Conservation (phyloP, 2,329 filamentous ascomycete species). For the Ascocoryne sarcoides region DNA sequence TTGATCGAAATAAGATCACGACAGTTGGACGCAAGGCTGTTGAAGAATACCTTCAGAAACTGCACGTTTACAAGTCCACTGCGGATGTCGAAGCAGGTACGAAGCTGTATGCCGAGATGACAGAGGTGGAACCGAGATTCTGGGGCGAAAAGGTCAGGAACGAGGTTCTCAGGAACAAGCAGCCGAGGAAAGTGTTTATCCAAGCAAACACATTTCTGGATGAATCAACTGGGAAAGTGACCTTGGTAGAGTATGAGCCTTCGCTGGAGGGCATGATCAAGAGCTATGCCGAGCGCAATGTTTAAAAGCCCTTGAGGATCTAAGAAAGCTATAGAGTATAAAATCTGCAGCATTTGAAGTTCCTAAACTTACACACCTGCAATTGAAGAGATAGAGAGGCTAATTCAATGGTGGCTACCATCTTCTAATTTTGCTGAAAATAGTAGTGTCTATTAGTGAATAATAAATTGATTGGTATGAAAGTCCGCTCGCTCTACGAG, state of each 20-base stretch:
- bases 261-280: conserved; percentile 72
- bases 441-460: too few relatives aligned
- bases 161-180: conserved; percentile 66
- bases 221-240: conserved; percentile 58
- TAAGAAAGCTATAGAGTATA: too few relatives aligned
- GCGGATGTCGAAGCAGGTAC: conserved; percentile 73
- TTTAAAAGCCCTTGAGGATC: too few relatives aligned
- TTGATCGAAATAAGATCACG: conserved; percentile 82
- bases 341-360: too few relatives aligned
- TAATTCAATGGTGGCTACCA: too few relatives aligned
- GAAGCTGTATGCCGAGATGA: conserved; percentile 76
- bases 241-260: conserved; percentile 78
- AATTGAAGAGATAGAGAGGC: too few relatives aligned
- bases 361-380: too few relatives aligned
- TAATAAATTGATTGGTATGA: too few relatives aligned
- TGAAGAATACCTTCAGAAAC: conserved; percentile 77
- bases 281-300: conserved; percentile 61
- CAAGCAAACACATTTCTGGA: conserved; percentile 81
- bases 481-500: too few relatives aligned
- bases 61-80: conserved; percentile 88
- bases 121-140: conserved; percentile 69
- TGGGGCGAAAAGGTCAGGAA: conserved; percentile 75
- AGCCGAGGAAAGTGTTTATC: conserved; percentile 84
- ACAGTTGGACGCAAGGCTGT: conserved; percentile 74
- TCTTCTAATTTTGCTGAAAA: too few relatives aligned